Conservation (phyloP, 495 filamentous ascomycete species). For the Friedmanniomyces simplex region DNA sequence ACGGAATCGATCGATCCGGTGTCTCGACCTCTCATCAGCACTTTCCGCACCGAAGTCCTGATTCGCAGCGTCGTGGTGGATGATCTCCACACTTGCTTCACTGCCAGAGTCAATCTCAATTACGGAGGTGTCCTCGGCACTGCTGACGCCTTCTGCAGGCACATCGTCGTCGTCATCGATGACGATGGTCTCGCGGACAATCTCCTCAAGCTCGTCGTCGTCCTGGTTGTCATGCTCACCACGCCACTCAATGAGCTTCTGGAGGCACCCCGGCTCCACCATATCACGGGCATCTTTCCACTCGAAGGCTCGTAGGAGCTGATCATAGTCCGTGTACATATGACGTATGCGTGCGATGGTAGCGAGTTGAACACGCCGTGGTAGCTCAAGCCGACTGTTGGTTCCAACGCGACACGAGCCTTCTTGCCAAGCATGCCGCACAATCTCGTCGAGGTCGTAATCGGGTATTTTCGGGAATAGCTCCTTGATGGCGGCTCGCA, state of each 20-base stretch:
- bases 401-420: constrained; percentile 58
- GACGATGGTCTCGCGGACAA: constrained; percentile 69
- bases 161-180: constrained; percentile 72
- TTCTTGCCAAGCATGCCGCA: constrained; percentile 74
- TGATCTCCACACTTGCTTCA: constrained; percentile 3
- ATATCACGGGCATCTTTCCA: constrained; percentile 59
- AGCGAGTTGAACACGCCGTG: constrained; percentile 69
- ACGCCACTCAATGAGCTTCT: constrained; percentile 74
- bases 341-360: constrained; percentile 82
- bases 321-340: constrained; percentile 76
- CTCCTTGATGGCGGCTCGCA: constrained; percentile 63
- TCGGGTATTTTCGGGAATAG: constrained; percentile 80
- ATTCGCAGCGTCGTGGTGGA: constrained; percentile 5
- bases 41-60: constrained; percentile 13
- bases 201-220: constrained; percentile 64
- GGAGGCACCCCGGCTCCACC: constrained; percentile 60
- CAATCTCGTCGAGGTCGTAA: constrained; percentile 63
- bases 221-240: constrained; percentile 67
- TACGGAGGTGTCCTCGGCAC: constrained; percentile 46
- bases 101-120: constrained; percentile 19
- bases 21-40: background rate
- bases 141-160: too few relatives aligned
- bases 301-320: constrained; percentile 51
- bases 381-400: constrained; percentile 51
- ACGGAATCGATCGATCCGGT: background rate